Evolutionary conservation across 352 stramenopile species (phyloP).

Genomic region (Phytophthora pini): DNA sequence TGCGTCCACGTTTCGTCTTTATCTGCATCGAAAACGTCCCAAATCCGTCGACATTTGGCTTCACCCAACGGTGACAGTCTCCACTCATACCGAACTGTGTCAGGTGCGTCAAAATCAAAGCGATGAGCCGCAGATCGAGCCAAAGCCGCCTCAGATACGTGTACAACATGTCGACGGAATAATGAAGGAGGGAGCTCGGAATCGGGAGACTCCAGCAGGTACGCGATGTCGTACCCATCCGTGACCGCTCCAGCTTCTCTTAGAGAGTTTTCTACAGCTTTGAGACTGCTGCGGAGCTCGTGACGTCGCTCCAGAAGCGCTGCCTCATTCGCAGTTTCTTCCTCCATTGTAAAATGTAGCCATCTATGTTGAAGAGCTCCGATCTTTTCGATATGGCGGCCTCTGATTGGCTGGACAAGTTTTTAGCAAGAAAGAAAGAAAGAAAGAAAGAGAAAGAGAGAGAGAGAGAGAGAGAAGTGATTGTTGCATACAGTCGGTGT

Average conservation of each 20-base stretch:
- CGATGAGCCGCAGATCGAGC: slow-evolving; percentile 25
- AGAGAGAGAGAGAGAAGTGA: too few relatives aligned
- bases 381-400: background rate
- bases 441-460: too few relatives aligned
- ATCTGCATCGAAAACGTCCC: slow-evolving; percentile 62
- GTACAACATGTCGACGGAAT: slow-evolving; percentile 39
- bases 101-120: slow-evolving; percentile 60
- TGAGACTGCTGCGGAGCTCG: slow-evolving; percentile 50
- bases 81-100: slow-evolving; percentile 43
- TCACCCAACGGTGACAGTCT: slow-evolving; percentile 46
- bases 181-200: slow-evolving; percentile 28
- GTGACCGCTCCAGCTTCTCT: slow-evolving; percentile 55
- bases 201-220: slow-evolving; percentile 48
- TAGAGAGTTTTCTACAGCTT: slow-evolving; percentile 46
- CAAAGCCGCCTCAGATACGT: slow-evolving; percentile 23
- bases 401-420: too few relatives aligned
- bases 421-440: too few relatives aligned
- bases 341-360: slow-evolving; percentile 22
- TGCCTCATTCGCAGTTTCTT: slow-evolving; percentile 30
- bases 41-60: slow-evolving; percentile 60
- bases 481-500: too few relatives aligned
- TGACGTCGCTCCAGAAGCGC: slow-evolving; percentile 45
- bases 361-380: background rate
- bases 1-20: slow-evolving; percentile 60
- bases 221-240: slow-evolving; percentile 60